Evolutionary conservation across 2,329 filamentous ascomycete genomes (phyloP).

Genomic region (Beauveria sp.): DNA sequence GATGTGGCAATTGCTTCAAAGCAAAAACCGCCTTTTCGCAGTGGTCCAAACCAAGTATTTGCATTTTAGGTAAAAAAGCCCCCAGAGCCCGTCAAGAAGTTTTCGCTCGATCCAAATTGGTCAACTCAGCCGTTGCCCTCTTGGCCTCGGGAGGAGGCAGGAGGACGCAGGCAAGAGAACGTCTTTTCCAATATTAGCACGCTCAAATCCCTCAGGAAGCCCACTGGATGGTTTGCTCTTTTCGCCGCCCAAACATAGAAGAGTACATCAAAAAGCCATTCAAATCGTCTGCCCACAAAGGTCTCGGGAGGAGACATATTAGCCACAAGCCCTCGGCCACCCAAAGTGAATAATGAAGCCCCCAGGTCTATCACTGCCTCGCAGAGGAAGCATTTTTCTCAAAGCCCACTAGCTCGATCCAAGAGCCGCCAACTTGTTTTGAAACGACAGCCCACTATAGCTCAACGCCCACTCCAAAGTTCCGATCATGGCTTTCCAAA

Average conservation of each 20-base stretch:
- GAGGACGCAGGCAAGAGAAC: conserved; percentile 12
- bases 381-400: conserved; percentile 36
- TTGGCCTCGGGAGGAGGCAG: conserved; percentile 4
- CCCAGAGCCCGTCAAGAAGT: conserved; percentile 30
- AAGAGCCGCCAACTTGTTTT: conserved; percentile 31
- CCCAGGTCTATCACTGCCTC: conserved; percentile 45
- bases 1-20: neutral
- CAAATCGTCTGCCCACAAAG: conserved; percentile 16
- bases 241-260: conserved; percentile 8
- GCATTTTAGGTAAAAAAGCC: conserved; percentile 22
- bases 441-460: conserved; percentile 51
- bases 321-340: conserved; percentile 32
- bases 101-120: conserved; percentile 27
- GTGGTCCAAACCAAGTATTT: conserved; percentile 11
- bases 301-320: conserved; percentile 19
- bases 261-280: conserved; percentile 17
- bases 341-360: conserved; percentile 35
- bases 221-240: conserved; percentile 22
- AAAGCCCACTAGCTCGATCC: conserved; percentile 41
- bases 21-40: neutral
- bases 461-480: conserved; percentile 36
- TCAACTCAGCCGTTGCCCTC: conserved; percentile 19
- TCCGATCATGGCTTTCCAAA: conserved; percentile 36
- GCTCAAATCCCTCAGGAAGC: conserved; percentile 34
- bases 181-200: conserved; percentile 24